phyloP scores from a whole-genome alignment of 768 basidiomycete species.

The Phylloporus rhodoxanthus region DNA sequence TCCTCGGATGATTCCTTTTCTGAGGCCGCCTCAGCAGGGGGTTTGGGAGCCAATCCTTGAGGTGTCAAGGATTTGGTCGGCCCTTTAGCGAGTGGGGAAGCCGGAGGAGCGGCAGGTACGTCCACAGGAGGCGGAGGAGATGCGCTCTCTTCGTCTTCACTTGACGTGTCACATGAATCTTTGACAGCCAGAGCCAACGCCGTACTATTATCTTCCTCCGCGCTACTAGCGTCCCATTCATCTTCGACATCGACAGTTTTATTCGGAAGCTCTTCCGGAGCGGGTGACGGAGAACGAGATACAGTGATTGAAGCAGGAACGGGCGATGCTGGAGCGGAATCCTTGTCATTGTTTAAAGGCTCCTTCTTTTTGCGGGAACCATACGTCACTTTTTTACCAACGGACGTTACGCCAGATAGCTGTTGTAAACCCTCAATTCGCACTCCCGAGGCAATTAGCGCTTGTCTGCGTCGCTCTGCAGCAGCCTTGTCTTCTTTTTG shows the following conservation, averaged over 20 bases:
- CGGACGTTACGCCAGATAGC: conserved; percentile 35
- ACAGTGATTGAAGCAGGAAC: conserved; percentile 28
- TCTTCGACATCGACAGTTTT: conserved; percentile 37
- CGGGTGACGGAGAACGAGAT: conserved; percentile 21
- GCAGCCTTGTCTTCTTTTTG: conserved; percentile 91
- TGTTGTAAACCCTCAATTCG: conserved; percentile 87
- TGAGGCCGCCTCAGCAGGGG: conserved; percentile 25
- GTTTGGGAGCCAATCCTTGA: conserved; percentile 24
- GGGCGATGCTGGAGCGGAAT: conserved; percentile 37
- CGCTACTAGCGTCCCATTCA: conserved; percentile 49
- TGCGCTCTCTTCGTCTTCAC: conserved; percentile 44
- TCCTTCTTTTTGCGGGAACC: conserved; percentile 78
- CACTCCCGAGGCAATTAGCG: conserved; percentile 82
- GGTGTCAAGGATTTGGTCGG: conserved; percentile 18
- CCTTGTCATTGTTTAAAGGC: conserved; percentile 40
- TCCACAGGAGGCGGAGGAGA: conserved; percentile 11
- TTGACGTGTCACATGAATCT: conserved; percentile 68
- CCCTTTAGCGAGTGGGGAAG: not conserved
- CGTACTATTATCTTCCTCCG: conserved; percentile 33
- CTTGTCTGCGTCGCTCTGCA: conserved; percentile 86
- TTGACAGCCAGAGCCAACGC: conserved; percentile 34
- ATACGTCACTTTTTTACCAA: conserved; percentile 72
- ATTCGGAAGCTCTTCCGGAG: conserved; percentile 25
- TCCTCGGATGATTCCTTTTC: conserved; percentile 38
- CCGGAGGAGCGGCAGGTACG: not conserved